Evolutionary conservation across 495 filamentous ascomycete genomes (phyloP).

Genomic region (Coniosporium apollinis): DNA sequence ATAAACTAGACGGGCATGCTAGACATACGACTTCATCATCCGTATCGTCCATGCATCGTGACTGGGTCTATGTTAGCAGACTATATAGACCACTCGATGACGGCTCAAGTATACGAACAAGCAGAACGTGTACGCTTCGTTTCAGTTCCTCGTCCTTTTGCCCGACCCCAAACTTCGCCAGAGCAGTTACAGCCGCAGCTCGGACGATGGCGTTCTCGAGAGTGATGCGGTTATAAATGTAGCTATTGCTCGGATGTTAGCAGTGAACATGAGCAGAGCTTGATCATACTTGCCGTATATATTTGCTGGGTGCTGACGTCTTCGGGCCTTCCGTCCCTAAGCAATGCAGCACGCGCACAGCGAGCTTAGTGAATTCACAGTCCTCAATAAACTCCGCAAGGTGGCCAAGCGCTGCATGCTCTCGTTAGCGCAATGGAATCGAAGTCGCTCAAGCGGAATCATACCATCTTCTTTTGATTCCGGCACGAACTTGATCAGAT

Average conservation of each 20-base stretch:
- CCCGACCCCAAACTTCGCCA: conserved; percentile 94
- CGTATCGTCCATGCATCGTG: conserved; percentile 85
- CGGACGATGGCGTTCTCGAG: conserved; percentile 93
- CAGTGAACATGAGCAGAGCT: no score
- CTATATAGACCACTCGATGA: no score
- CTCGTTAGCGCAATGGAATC: conserved; percentile 2
- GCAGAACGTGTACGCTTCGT: conserved; percentile 78
- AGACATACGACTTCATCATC: conserved; percentile 99
- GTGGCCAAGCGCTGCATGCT: conserved; percentile 57
- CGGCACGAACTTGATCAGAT: conserved; percentile 96
- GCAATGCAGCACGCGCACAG: conserved; percentile 84
- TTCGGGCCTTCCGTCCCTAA: conserved; percentile 89
- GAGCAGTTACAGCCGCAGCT: conserved; percentile 84
- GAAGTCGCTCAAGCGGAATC: no score
- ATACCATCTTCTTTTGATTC: conserved; percentile 86
- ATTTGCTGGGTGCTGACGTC: conserved; percentile 92
- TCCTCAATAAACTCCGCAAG: conserved; percentile 99
- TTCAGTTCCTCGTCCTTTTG: conserved; percentile 96
- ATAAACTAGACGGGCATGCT: no score
- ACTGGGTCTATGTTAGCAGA: no score
- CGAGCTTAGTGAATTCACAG: conserved; percentile 97
- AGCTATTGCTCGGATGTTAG: no score
- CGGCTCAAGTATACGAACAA: no score
- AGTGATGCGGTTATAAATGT: conserved; percentile 98
- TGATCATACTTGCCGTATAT: no score